Evolutionary conservation across 208 protist species (phyloP).

Genomic region (Crithidia acanthocephali): DNA sequence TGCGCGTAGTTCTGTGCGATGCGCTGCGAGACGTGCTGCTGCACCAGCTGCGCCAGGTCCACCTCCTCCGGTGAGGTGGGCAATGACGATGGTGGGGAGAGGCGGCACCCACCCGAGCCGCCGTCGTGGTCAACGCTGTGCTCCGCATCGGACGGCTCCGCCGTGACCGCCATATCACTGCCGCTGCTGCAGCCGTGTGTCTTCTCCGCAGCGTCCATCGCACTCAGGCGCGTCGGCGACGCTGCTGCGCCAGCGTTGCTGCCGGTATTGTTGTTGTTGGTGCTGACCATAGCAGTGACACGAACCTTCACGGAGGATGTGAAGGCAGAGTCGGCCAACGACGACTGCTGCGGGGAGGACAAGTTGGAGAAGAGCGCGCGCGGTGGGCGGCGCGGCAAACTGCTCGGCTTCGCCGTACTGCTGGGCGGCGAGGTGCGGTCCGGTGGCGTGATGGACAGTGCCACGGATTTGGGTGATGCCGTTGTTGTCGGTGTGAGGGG

Average conservation of each 20-base stretch:
- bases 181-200: neutral
- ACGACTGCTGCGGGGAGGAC: slow-evolving; percentile 10
- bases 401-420: neutral
- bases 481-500: neutral
- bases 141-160: neutral
- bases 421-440: neutral
- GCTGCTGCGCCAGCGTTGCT: neutral
- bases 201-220: neutral
- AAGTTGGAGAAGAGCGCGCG: slow-evolving; percentile 18
- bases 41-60: slow-evolving; percentile 17
- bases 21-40: slow-evolving; percentile 18
- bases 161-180: neutral
- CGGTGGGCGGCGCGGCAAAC: slow-evolving; percentile 13
- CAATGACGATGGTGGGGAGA: slow-evolving; percentile 5
- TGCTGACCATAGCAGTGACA: neutral
- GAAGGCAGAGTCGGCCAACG: neutral
- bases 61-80: slow-evolving; percentile 9
- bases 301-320: neutral
- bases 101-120: neutral
- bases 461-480: neutral
- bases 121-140: neutral
- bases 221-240: too few relatives aligned
- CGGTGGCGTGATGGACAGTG: neutral
- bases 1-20: slow-evolving; percentile 23
- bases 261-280: neutral